A percentile compares a stretch with the other conserved stretches of the same genome.
phyloP scores from a whole-genome alignment of 2,329 filamentous ascomycete species.

The Lecanosticta acicola region DNA sequence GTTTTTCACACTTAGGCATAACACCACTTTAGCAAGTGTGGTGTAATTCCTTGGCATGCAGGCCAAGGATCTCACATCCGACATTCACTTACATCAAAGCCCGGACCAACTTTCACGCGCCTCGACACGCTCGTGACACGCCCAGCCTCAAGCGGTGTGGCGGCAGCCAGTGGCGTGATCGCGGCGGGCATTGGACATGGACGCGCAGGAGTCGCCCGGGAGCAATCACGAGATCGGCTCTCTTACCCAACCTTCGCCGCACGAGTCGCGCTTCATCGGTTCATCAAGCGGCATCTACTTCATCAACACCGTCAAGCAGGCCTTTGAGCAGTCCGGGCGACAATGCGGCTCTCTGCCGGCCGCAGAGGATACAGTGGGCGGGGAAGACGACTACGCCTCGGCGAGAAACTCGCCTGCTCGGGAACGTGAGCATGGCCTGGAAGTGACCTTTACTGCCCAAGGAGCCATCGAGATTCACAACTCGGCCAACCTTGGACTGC shows the following conservation, averaged over 20 bases:
- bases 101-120: background rate
- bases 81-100: background rate
- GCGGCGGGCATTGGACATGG: too few species aligned
- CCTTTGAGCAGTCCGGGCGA: slow-evolving; percentile 38
- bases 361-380: slow-evolving; percentile 20
- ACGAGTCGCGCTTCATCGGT: slow-evolving; percentile 41
- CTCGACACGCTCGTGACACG: background rate
- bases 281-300: slow-evolving; percentile 51
- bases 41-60: too few species aligned
- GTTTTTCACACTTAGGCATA: too few species aligned
- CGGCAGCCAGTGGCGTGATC: too few species aligned
- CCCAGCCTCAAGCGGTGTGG: background rate
- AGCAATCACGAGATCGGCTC: slow-evolving; percentile 21
- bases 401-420: slow-evolving; percentile 13
- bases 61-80: too few species aligned
- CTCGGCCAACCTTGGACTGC: slow-evolving; percentile 18
- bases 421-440: slow-evolving; percentile 14
- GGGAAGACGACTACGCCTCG: slow-evolving; percentile 19
- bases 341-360: slow-evolving; percentile 10
- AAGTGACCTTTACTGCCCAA: slow-evolving; percentile 14
- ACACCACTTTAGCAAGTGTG: too few species aligned
- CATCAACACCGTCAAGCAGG: slow-evolving; percentile 49
- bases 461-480: slow-evolving; percentile 15
- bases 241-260: slow-evolving; percentile 15
- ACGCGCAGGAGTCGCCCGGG: slow-evolving; percentile 16